Conservation (phyloP, 257 asterid species). For the Nicotiana tabacum region DNA sequence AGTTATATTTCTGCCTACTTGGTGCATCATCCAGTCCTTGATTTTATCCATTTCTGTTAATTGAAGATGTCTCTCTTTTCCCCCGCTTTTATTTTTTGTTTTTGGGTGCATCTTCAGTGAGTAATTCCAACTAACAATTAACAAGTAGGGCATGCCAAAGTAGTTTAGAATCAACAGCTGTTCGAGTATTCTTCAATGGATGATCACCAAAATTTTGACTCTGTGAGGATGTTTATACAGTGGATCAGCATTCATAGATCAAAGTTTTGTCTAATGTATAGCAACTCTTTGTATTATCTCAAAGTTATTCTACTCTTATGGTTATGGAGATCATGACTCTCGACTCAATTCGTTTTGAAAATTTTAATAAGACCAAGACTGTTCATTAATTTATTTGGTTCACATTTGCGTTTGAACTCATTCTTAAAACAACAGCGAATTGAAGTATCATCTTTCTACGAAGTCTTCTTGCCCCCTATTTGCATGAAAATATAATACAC, state of each 20-base stretch:
- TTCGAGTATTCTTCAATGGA: too few relatives aligned
- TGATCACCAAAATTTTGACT: too few relatives aligned
- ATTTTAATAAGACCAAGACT: background rate
- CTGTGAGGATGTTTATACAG: too few relatives aligned
- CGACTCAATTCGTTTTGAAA: background rate
- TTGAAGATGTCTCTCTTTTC: background rate
- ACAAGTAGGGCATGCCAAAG: too few relatives aligned
- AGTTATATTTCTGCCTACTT: background rate
- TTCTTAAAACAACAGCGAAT: background rate
- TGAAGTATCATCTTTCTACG: too few relatives aligned
- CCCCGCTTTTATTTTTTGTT: background rate
- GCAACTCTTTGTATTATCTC: background rate
- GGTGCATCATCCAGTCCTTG: background rate
- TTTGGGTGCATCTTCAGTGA: background rate
- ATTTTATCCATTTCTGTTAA: background rate
- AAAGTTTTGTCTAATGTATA: background rate
- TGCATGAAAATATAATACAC: too few relatives aligned
- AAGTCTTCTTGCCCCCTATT: background rate
- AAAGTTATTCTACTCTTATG: background rate
- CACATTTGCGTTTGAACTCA: background rate
- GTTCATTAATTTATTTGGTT: background rate
- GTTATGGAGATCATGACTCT: background rate
- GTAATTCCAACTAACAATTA: too few relatives aligned
- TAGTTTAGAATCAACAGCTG: too few relatives aligned
- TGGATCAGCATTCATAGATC: background rate